phyloP scores from a whole-genome alignment of 106 monocot species.

The Phalaenopsis aphrodite region DNA sequence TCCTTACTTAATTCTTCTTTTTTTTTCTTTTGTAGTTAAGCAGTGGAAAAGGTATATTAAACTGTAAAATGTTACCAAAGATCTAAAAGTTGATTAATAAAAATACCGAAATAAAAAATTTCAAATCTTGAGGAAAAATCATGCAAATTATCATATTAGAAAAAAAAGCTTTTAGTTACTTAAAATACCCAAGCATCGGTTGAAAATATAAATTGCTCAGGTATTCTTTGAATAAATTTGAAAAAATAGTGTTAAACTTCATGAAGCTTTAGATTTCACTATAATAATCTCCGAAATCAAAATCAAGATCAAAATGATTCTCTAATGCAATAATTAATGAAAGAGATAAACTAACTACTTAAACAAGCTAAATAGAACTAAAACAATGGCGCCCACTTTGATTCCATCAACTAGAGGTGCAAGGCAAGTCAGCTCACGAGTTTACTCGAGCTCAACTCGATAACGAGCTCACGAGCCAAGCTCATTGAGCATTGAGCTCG shows the following conservation, averaged over 20 bases:
- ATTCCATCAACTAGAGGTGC: neutral
- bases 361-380: neutral
- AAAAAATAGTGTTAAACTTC: neutral
- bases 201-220: neutral
- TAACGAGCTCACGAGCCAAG: too few relatives aligned
- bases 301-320: neutral
- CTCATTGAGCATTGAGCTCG: too few relatives aligned
- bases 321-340: neutral
- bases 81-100: neutral
- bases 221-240: neutral
- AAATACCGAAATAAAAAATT: neutral
- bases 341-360: neutral
- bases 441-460: too few relatives aligned
- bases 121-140: neutral
- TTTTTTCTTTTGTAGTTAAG: neutral
- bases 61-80: neutral
- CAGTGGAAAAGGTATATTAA: neutral
- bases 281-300: neutral
- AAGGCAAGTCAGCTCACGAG: too few relatives aligned
- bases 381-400: neutral
- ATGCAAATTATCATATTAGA: neutral
- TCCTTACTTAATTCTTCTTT: neutral
- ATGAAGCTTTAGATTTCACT: neutral
- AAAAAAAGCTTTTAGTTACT: neutral
- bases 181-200: neutral